phyloP scores from a whole-genome alignment of 2,329 filamentous ascomycete genomes.

The Xylariales sp. region DNA sequence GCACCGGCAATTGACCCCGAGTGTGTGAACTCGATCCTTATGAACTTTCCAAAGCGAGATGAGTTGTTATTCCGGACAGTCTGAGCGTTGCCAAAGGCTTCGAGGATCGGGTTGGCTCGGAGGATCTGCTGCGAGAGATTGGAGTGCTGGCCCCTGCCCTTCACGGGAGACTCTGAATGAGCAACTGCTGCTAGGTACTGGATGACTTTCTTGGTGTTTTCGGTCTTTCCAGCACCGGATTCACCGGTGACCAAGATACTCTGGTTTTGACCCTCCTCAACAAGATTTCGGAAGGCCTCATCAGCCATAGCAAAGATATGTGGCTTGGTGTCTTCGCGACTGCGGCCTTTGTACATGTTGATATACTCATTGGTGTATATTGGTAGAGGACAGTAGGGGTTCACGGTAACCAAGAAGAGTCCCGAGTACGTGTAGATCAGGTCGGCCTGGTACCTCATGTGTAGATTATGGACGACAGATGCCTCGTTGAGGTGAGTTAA shows the following conservation, averaged over 20 bases:
- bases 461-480: slow-evolving; percentile 94
- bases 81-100: slow-evolving; percentile 97
- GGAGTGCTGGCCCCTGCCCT: slow-evolving; percentile 61
- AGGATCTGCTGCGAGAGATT: slow-evolving; percentile 95
- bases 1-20: slow-evolving; percentile 89
- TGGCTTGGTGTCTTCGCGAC: slow-evolving; percentile 87
- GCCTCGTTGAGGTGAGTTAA: slow-evolving; percentile 96
- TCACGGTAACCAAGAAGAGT: slow-evolving; percentile 92
- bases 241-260: slow-evolving; percentile 97
- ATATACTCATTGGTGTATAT: slow-evolving; percentile 97
- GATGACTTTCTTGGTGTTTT: slow-evolving; percentile 99
- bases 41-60: slow-evolving; percentile 97
- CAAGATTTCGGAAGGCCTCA: slow-evolving; percentile 89
- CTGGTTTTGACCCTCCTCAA: slow-evolving; percentile 93
- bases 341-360: slow-evolving; percentile 94
- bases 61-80: slow-evolving; percentile 98
- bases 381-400: slow-evolving; percentile 89
- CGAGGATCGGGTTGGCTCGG: slow-evolving; percentile 91
- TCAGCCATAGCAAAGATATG: slow-evolving; percentile 98
- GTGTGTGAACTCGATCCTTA: slow-evolving; percentile 89
- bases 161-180: slow-evolving; percentile 67
- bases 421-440: slow-evolving; percentile 98
- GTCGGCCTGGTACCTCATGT: slow-evolving; percentile 91
- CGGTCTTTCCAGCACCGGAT: slow-evolving; percentile 95
- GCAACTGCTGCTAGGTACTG: slow-evolving; percentile 96